phyloP scores from a whole-genome alignment of 73 alveolate species.

The Halteria grandinella region DNA sequence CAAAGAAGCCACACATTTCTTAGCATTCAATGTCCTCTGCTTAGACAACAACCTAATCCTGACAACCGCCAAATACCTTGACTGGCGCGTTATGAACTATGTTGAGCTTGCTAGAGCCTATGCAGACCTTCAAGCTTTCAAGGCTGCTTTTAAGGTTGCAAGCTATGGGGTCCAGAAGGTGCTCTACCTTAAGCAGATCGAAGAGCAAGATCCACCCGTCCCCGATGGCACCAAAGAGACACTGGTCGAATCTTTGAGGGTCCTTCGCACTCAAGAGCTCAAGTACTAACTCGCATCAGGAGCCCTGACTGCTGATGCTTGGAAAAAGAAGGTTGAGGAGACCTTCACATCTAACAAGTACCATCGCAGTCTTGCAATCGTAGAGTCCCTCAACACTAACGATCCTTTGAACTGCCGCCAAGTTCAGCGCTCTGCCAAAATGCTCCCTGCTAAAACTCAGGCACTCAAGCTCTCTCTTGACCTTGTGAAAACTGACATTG shows the following conservation, averaged over 20 bases:
- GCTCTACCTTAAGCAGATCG: constrained; percentile 85
- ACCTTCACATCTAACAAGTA: constrained; percentile 76
- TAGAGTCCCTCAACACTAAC: constrained; percentile 82
- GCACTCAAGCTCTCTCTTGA: constrained; percentile 80
- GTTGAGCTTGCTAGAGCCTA: constrained; percentile 89
- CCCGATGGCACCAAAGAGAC: constrained; percentile 93
- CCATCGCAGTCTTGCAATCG: constrained; percentile 73
- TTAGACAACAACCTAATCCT: constrained; percentile 92
- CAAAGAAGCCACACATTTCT: constrained; percentile 81
- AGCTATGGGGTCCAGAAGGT: constrained; percentile 88
- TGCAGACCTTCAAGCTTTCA: constrained; percentile 86
- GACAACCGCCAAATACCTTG: constrained; percentile 90
- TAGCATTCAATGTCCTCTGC: constrained; percentile 89
- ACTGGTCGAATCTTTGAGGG: constrained; percentile 80
- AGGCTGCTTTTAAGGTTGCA: constrained; percentile 87
- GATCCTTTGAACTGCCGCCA: constrained; percentile 78
- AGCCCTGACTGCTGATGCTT: constrained; percentile 89
- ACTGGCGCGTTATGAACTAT: constrained; percentile 91
- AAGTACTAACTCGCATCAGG: constrained; percentile 92
- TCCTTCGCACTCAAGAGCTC: constrained; percentile 85
- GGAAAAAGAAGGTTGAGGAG: constrained; percentile 98
- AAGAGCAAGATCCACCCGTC: constrained; percentile 96
- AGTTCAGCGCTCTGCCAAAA: constrained; percentile 77
- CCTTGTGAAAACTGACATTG: constrained; percentile 89
- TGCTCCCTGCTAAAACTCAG: constrained; percentile 79